Evolutionary conservation across 768 basidiomycete genomes (phyloP).

Genomic region (Russula sp.): DNA sequence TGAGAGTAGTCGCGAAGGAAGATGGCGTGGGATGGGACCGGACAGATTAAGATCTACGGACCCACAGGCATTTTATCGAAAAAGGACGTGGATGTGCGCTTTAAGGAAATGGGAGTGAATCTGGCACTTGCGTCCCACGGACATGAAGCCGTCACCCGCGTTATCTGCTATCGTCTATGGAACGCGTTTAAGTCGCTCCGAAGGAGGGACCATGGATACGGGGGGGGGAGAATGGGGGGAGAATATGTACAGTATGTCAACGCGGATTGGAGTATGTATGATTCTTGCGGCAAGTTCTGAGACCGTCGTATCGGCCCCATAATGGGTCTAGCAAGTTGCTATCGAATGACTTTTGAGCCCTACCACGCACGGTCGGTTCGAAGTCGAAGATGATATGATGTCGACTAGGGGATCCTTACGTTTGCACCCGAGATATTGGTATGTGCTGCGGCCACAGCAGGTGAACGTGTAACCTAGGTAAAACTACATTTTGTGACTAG

Average conservation of each 20-base stretch:
- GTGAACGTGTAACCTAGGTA: too few species aligned
- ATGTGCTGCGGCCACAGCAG: too few species aligned
- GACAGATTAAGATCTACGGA: background rate
- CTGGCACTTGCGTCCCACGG: conserved; percentile 6
- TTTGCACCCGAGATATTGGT: too few species aligned
- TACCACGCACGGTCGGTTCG: background rate
- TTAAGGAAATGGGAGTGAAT: background rate
- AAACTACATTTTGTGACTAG: too few species aligned
- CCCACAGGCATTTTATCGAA: background rate
- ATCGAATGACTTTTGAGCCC: background rate
- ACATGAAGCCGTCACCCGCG: conserved; percentile 3
- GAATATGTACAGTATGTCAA: background rate
- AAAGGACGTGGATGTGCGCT: conserved; percentile 9
- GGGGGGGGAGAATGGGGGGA: background rate
- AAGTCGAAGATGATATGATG: conserved; percentile 5
- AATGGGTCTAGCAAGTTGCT: background rate
- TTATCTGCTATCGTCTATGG: background rate
- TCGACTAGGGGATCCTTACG: background rate
- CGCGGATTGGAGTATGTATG: background rate
- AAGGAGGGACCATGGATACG: conserved; percentile 14
- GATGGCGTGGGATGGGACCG: conserved; percentile 3
- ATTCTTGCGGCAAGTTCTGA: background rate
- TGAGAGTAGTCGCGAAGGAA: background rate
- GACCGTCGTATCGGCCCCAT: background rate
- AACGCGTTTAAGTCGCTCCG: conserved; percentile 12